Conservation (phyloP, 2,329 filamentous ascomycete genomes). For the Beauveria asiatica region DNA sequence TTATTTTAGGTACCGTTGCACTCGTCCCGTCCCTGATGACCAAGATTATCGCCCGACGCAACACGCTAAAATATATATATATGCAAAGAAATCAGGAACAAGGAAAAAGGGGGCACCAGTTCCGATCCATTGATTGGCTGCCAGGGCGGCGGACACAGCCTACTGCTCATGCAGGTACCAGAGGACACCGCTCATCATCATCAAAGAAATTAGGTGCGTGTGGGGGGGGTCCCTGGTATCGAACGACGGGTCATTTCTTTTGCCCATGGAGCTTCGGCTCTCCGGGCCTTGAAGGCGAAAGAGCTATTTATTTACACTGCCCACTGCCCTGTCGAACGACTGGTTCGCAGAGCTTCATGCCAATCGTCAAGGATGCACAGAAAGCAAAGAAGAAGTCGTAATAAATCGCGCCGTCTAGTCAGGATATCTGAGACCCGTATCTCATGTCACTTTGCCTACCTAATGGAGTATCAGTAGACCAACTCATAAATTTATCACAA, state of each 20-base stretch:
- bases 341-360: background rate
- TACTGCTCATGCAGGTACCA: slow-evolving; percentile 10
- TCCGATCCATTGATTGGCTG: background rate
- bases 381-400: background rate
- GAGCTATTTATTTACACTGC: background rate
- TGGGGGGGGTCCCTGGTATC: background rate
- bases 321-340: background rate
- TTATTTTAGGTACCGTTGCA: background rate
- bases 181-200: slow-evolving; percentile 1
- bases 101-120: slow-evolving; percentile 1
- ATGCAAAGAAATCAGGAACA: background rate
- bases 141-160: background rate
- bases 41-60: background rate
- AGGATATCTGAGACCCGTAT: background rate
- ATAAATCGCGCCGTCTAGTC: background rate
- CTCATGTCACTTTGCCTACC: background rate
- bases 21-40: background rate
- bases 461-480: too few relatives aligned
- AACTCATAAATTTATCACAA: too few relatives aligned
- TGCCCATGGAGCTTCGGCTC: background rate
- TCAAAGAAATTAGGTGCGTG: slow-evolving; percentile 12
- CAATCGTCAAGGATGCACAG: background rate
- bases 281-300: background rate
- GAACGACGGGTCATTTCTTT: background rate
- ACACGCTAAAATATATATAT: background rate